Evolutionary conservation across 768 basidiomycete species (phyloP), one percentile per base, ranked within the genome.

Genomic region (Xerocomellus chrysenteron): DNA sequence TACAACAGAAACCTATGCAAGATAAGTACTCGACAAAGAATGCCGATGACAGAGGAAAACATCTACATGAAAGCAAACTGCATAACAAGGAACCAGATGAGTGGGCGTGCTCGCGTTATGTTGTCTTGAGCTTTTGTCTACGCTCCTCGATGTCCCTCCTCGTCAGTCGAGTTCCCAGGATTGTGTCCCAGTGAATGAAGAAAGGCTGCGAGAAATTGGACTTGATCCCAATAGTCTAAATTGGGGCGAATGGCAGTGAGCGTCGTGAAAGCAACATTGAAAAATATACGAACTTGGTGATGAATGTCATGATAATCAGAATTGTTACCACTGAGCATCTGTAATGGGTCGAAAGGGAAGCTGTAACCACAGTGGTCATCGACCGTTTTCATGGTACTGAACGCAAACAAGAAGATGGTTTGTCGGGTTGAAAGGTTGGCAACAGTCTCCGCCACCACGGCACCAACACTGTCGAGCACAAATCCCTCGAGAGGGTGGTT

Each of bases 301-400:
- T 98, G 96, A 57, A 98, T 97, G 71, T 98, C 96, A 70, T 98
- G 96, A 73, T 96, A 99, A 73, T 96, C 92, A 1, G 94, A 90
- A 69, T 93, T 97, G 70, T 99, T 99, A 4, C 79, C 75, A 48
- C 86, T 90, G 53, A 98, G 59, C 66, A 91, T 66, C 72, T 98
- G 96, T 28, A 94, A 74, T 0, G 95, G 97, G 66, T 99, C 97
- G 74, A 88, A 96, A 44, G 94, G 93, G 13, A 98, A 73, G 32
- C 72, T 78, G 69, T 96, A 98, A 4, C 94, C 95, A 57, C 93
- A 96, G 69, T 97, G 95, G 68, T 96, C 94, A 63, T 97, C 94
- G 47, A 97, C 92, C 2, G 95, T 96, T 77, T 98, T 98, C 58
- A 92, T 72, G 2, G 90, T 90, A 14, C 92, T 89, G 57, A 98